Conservation (phyloP, 202 grass and related monocot genomes). For the Carex arenaria region DNA sequence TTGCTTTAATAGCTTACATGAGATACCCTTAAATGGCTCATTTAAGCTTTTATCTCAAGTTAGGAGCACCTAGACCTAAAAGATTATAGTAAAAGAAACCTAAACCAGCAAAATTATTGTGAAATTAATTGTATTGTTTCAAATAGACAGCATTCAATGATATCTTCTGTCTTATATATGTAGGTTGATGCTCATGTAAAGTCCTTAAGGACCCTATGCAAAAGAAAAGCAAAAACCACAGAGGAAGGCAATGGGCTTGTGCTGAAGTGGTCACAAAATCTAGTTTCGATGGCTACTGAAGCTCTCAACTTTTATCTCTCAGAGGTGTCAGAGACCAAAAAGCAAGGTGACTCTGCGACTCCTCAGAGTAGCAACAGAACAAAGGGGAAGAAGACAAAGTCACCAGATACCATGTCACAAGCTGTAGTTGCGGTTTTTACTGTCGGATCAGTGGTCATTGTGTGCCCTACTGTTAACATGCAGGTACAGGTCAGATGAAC, state of each 20-base stretch:
- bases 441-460: slow-evolving; percentile 72
- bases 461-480: slow-evolving; percentile 59
- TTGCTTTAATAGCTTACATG: slow-evolving; percentile 6
- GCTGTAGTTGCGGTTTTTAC: slow-evolving; percentile 75
- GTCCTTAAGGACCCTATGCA: slow-evolving; percentile 83
- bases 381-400: slow-evolving; percentile 42
- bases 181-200: slow-evolving; percentile 96
- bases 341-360: slow-evolving; percentile 39
- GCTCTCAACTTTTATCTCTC: slow-evolving; percentile 54
- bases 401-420: slow-evolving; percentile 34
- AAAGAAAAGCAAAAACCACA: slow-evolving; percentile 55
- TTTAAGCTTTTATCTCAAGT: neutral
- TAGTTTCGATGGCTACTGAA: slow-evolving; percentile 41
- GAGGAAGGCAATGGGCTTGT: slow-evolving; percentile 57
- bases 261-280: slow-evolving; percentile 67
- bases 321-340: slow-evolving; percentile 42
- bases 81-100: neutral
- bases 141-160: neutral
- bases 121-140: neutral
- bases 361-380: slow-evolving; percentile 40
- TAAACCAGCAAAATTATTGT: neutral
- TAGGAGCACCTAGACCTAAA: neutral
- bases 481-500: slow-evolving; percentile 9
- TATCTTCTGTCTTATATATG: slow-evolving; percentile 32
- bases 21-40: neutral